These are phyloP conservation scores for Colletotrichum tropicale DNA, from an alignment of 2,329 filamentous ascomycete species.

Conservation along the genomic window DNA sequence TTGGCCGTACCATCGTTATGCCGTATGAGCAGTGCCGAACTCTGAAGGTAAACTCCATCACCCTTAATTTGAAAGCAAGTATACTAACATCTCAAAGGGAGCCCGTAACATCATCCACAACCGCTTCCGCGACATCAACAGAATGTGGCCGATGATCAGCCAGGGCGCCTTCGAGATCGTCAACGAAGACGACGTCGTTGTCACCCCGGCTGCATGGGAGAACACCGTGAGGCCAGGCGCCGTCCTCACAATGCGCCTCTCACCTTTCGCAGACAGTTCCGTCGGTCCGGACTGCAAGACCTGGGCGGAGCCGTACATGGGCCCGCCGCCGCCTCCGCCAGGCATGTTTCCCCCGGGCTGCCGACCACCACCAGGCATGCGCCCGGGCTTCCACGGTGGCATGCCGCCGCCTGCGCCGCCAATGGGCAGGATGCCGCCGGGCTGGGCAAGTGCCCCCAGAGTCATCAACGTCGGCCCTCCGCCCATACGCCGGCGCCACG, in stretches of 20 bases:
- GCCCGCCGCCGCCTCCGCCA: background rate
- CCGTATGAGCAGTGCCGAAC: constrained; percentile 3
- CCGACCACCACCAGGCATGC: too few species aligned
- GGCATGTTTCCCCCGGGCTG: background rate
- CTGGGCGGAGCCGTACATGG: background rate
- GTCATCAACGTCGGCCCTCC: background rate
- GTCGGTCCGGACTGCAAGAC: background rate
- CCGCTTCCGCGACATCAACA: background rate
- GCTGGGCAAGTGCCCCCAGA: background rate
- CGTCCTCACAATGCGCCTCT: background rate
- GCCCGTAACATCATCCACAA: background rate
- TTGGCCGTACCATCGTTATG: constrained; percentile 1
- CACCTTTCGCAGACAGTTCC: background rate
- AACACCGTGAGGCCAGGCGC: constrained; percentile 10
- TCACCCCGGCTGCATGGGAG: constrained; percentile 4
- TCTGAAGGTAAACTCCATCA: background rate
- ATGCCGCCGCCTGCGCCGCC: too few species aligned
- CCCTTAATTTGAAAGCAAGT: fast-evolving
- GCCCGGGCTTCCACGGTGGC: too few species aligned
- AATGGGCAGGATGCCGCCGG: too few species aligned
- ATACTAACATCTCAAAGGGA: background rate
- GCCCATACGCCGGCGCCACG: background rate
- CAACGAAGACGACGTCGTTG: background rate
- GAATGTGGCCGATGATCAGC: constrained; percentile 1
- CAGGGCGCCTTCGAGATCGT: constrained; percentile 8